Conservation (phyloP, 768 basidiomycete genomes). For the Tylopilus balloui region DNA sequence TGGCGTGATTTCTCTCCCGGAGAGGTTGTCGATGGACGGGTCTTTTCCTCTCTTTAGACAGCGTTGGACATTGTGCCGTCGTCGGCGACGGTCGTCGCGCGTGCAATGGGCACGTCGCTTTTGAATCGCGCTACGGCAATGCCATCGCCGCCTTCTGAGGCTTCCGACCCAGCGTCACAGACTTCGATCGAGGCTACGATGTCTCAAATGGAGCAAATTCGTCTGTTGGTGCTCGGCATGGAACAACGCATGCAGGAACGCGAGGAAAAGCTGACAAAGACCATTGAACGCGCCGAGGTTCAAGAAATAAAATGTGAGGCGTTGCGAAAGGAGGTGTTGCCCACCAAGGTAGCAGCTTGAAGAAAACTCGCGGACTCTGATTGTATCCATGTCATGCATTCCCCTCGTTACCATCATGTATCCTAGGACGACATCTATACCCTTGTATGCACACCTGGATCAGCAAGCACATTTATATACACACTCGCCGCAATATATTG, state of each 20-base stretch:
- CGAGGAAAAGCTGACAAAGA: slow-evolving; percentile 58
- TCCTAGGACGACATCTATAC: slow-evolving; percentile 19
- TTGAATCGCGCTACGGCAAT: slow-evolving; percentile 22
- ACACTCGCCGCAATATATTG: slow-evolving; percentile 26
- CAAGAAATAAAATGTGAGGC: slow-evolving; percentile 54
- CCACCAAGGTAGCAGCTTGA: slow-evolving; percentile 19
- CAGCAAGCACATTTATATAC: background rate
- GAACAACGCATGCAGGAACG: slow-evolving; percentile 63
- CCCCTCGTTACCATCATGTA: slow-evolving; percentile 18
- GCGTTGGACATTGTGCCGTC: slow-evolving; percentile 36
- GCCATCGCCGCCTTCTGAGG: slow-evolving; percentile 16
- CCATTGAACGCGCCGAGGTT: slow-evolving; percentile 54
- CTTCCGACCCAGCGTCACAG: slow-evolving; percentile 20
- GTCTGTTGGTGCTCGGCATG: slow-evolving; percentile 68
- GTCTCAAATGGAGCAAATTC: slow-evolving; percentile 65
- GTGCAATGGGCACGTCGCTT: slow-evolving; percentile 28
- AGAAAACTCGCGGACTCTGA: background rate
- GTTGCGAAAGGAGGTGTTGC: slow-evolving; percentile 38
- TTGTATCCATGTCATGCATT: slow-evolving; percentile 12
- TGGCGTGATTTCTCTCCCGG: no score
- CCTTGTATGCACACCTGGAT: slow-evolving; percentile 6
- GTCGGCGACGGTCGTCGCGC: slow-evolving; percentile 27
- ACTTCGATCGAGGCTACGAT: slow-evolving; percentile 38
- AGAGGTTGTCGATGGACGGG: no score
- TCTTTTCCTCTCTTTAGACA: no score